Base-by-base conservation (phyloP, 306 rosid species). In the Canavalia ensiformis region DNA sequence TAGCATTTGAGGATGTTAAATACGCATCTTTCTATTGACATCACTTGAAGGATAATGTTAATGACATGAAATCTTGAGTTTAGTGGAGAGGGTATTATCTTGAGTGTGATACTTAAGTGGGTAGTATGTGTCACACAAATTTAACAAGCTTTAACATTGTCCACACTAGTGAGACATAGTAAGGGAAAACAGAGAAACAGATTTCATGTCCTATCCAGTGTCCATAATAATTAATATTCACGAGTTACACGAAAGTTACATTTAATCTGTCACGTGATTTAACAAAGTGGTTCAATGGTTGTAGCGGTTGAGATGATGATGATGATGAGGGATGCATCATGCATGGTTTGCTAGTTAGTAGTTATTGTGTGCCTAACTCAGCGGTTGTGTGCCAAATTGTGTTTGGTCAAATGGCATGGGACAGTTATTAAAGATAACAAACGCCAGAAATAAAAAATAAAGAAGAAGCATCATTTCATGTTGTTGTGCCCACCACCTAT, bases 211-310 rank as follows among this genome's bases (percentile, higher is more conserved):
- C 78, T 18, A 18, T 18, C 25, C 25, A 18, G 25, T 18, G 25
- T 18, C 25, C 25, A 18, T 18, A 18, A 52, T 74, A 78, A 83
- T 18, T 49, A 64, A 78, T 66, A 29, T 81, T 83, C 92, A 87
- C 75, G 90, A 85, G 82, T 73, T 35, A 29, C 56, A 63, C 67
- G 58, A 78, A 35, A 62, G 30, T 58, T 37, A 82, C 83, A 83
- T 46, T 88, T 68, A 88, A 73, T 73, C 50, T 80, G 56, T 87
- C 90, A 87, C 90, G 80, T 76, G 86, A 85, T 72, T 71, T 81
- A 76, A 58, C 67, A 62, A 4, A 28, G 41, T 35, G 25, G 58
- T 31, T 41, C 13, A 39, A 35, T 56, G 76, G 49, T 75, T 82
- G 77, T 31, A 77, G 78, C 47, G 45, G 72, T 82, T 80, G 46